Evolutionary conservation across 139 green algal genomes (phyloP), one percentile per base, ranked within the genome.

Genomic region (Limnomonas spitsbergensis): DNA sequence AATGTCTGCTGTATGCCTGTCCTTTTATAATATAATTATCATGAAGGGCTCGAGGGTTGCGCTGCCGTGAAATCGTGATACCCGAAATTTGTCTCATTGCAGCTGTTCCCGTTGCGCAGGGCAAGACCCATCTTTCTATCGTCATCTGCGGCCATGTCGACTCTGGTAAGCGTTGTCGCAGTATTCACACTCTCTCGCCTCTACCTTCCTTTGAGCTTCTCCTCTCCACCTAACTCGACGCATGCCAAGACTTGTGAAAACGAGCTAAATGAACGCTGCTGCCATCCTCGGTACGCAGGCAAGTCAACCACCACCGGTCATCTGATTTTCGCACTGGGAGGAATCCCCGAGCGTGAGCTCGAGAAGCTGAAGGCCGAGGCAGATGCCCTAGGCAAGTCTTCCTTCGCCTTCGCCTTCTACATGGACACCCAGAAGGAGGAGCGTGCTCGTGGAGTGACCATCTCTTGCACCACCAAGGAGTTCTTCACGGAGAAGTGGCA

Each of bases 401-500:
- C 92, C 29, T 97, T 96, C 92, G 94, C 94, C 80, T 97, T 96
- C 80, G 92, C 92, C 42, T 97, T 95, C 80, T 95, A 95, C 86
- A 94, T 97, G 90, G 93, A 97, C 87, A 84, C 89, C 73, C 89
- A 94, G 78, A 97, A 97, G 92, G 93, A 94, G 84, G 94, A 98
- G 91, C 91, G 93, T 73, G 94, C 95, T 84, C 93, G 94, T 79
- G 94, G 94, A 91, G 92, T 97, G 81, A 97, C 94, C 89, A 97
- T 97, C 78, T 88, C 95, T 71, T 98, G 94, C 92, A 97, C 94
- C 75, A 97, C 95, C 89, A 98, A 97, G 95, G 95, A 99, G 95
- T 99, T 99, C 92, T 97, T 97, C 92, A 99, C 96, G 1, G 91
- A 93, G 38, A 98, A 96, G 74, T 99, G 92, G 85, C 94, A 99